phyloP scores from a whole-genome alignment of 495 filamentous ascomycete species.

The Filosporella fistucella region DNA sequence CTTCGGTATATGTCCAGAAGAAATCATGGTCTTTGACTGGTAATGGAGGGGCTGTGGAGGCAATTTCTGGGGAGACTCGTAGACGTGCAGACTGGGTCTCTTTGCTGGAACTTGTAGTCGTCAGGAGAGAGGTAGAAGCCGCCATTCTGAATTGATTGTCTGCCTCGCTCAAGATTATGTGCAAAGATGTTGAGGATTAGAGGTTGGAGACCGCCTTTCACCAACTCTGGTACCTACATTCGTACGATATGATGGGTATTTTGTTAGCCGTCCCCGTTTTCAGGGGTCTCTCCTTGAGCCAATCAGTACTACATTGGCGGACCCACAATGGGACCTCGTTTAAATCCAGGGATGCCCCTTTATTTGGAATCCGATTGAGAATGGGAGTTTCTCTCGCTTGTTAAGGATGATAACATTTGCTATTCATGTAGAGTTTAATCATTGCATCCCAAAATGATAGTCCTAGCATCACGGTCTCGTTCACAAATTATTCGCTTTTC shows the following conservation, averaged over 20 bases:
- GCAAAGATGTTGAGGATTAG: neutral
- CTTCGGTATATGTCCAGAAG: slow-evolving; percentile 97
- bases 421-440: too few relatives aligned
- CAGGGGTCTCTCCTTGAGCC: too few relatives aligned
- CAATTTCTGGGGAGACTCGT: slow-evolving; percentile 4
- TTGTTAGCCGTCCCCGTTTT: neutral
- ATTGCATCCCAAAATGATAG: too few relatives aligned
- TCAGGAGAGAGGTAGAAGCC: slow-evolving; percentile 19
- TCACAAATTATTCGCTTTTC: too few relatives aligned
- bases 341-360: too few relatives aligned
- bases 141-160: slow-evolving; percentile 19
- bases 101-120: slow-evolving; percentile 2
- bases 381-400: neutral
- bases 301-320: too few relatives aligned
- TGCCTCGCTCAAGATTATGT: too few relatives aligned
- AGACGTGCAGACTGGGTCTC: neutral
- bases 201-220: too few relatives aligned
- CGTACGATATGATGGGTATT: neutral
- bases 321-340: too few relatives aligned
- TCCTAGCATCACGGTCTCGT: too few relatives aligned
- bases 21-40: slow-evolving; percentile 35
- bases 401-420: too few relatives aligned
- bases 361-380: neutral
- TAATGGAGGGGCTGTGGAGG: slow-evolving; percentile 5
- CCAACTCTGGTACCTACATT: neutral